Conservation (phyloP, 2,329 filamentous ascomycete genomes). For the Exophiala lecanii-corni region DNA sequence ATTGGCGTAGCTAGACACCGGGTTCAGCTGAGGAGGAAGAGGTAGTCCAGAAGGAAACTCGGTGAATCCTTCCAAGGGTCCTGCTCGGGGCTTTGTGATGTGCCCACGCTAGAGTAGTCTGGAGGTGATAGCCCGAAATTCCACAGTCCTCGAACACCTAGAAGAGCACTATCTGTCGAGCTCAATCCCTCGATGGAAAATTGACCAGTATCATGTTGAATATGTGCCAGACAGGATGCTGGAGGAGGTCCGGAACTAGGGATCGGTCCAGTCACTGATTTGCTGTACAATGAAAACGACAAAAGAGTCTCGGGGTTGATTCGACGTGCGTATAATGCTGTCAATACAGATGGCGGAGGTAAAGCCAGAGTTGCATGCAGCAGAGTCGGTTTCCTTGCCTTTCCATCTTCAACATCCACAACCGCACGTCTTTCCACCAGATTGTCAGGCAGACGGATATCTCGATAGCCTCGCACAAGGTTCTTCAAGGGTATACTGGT, state of each 20-base stretch:
- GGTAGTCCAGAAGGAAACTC: conserved; percentile 18
- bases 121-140: conserved; percentile 74
- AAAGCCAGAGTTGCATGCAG: conserved; percentile 44
- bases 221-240: conserved; percentile 41
- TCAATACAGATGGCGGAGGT: conserved; percentile 72
- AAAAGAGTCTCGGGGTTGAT: conserved; percentile 73
- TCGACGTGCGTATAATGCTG: conserved; percentile 77
- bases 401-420: background rate
- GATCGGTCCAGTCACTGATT: conserved; percentile 30
- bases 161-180: conserved; percentile 83
- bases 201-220: conserved; percentile 71
- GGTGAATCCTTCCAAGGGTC: conserved; percentile 4
- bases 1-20: conserved; percentile 12
- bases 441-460: conserved; percentile 39
- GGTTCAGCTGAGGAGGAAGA: conserved; percentile 33
- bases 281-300: conserved; percentile 58
- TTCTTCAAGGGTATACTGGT: conserved; percentile 69
- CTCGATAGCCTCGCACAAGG: conserved; percentile 74
- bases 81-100: background rate
- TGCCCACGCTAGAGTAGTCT: conserved; percentile 4
- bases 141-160: conserved; percentile 85
- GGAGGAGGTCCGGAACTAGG: conserved; percentile 47
- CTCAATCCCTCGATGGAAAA: conserved; percentile 88
- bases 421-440: background rate
- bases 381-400: conserved; percentile 37